Conservation (phyloP, 352 stramenopile genomes). For the Lagenidium giganteum region DNA sequence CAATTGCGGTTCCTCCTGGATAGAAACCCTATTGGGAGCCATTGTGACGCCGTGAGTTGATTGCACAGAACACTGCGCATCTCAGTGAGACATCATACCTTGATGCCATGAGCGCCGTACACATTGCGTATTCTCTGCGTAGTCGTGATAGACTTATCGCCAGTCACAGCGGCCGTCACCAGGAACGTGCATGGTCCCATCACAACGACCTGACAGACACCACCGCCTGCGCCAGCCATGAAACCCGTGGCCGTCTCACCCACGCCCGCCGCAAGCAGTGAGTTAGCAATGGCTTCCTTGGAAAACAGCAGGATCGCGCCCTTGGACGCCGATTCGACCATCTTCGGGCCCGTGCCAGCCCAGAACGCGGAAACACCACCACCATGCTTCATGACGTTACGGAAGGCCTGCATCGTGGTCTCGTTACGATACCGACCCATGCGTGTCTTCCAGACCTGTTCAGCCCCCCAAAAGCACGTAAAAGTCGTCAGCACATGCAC, state of each 20-base stretch:
- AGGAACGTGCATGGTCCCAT: slow-evolving; percentile 91
- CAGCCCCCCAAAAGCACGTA: too few species aligned
- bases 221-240: slow-evolving; percentile 73
- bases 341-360: slow-evolving; percentile 86
- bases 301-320: slow-evolving; percentile 87
- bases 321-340: slow-evolving; percentile 89
- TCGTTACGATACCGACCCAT: slow-evolving; percentile 87
- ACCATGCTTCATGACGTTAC: slow-evolving; percentile 85
- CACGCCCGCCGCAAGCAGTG: slow-evolving; percentile 65
- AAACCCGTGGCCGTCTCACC: slow-evolving; percentile 70
- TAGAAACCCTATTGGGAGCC: slow-evolving; percentile 78
- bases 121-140: slow-evolving; percentile 80
- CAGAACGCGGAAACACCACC: slow-evolving; percentile 82
- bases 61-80: too few species aligned
- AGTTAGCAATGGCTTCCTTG: slow-evolving; percentile 86
- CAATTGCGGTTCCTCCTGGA: slow-evolving; percentile 85
- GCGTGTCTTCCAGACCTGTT: slow-evolving; percentile 88
- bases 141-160: slow-evolving; percentile 85
- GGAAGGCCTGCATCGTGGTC: slow-evolving; percentile 76
- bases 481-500: too few species aligned
- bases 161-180: slow-evolving; percentile 86
- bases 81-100: too few species aligned
- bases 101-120: slow-evolving; percentile 79
- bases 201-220: slow-evolving; percentile 86
- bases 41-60: too few species aligned